Evolutionary conservation across 1,284 basidiomycete genomes (phyloP).

Genomic region (Flammula alnicola): DNA sequence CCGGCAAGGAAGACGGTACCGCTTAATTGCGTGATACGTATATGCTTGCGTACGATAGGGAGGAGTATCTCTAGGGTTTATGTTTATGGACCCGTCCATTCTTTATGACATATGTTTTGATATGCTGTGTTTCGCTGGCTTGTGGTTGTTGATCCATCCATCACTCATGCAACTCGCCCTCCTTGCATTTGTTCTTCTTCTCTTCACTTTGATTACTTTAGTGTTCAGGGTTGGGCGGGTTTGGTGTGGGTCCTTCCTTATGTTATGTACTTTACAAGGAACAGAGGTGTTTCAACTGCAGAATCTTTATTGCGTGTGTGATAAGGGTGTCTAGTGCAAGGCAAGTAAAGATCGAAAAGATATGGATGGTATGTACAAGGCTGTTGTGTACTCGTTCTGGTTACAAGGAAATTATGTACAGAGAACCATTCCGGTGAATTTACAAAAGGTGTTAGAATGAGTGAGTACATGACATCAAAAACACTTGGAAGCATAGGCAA

Average conservation of each 20-base stretch:
- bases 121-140: constrained; percentile 26
- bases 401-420: too few species aligned
- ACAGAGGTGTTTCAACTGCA: constrained; percentile 53
- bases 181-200: constrained; percentile 21
- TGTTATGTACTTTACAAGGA: constrained; percentile 58
- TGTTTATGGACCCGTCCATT: constrained; percentile 40
- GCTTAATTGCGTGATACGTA: constrained; percentile 18
- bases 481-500: constrained; percentile 59
- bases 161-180: constrained; percentile 11
- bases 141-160: constrained; percentile 29
- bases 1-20: constrained; percentile 51
- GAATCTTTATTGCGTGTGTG: too few species aligned
- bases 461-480: not conserved
- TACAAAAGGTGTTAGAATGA: constrained; percentile 11
- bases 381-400: too few species aligned
- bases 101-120: constrained; percentile 32
- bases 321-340: too few species aligned
- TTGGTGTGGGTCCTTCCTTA: constrained; percentile 59
- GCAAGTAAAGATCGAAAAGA: too few species aligned
- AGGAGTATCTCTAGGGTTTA: constrained; percentile 30
- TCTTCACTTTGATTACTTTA: constrained; percentile 35
- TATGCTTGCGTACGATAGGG: constrained; percentile 13
- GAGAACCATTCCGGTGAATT: too few species aligned
- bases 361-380: too few species aligned
- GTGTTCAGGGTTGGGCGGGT: constrained; percentile 38